A percentile compares a stretch with the other conserved stretches of the same genome.
phyloP scores from a whole-genome alignment of 768 basidiomycete genomes.

The Coprinopsis cinerea region DNA sequence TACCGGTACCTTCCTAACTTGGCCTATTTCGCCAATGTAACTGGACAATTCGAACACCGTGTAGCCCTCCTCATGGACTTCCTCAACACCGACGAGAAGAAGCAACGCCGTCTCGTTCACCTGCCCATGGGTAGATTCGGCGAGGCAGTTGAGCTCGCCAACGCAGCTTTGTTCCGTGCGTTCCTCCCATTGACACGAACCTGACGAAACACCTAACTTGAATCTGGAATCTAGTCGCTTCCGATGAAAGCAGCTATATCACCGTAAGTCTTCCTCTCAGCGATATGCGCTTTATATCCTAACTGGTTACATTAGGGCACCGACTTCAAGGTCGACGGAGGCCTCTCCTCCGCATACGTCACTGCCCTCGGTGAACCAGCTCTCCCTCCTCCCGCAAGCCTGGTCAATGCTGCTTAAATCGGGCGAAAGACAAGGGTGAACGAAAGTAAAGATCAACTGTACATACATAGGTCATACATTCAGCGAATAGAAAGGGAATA shows the following conservation, averaged over 20 bases:
- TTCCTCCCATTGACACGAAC: conserved; percentile 17
- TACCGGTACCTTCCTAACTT: no score
- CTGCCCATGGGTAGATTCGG: conserved; percentile 97
- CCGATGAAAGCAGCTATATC: conserved; percentile 93
- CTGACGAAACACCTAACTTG: conserved; percentile 32
- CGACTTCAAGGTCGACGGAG: conserved; percentile 96
- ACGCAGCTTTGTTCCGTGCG: conserved; percentile 88
- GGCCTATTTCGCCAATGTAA: neutral
- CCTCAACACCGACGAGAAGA: conserved; percentile 93
- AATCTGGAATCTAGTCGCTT: conserved; percentile 48
- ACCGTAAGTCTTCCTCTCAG: conserved; percentile 81
- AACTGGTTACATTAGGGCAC: no score
- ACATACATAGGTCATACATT: no score
- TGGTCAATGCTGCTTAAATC: conserved; percentile 25
- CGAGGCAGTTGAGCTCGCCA: conserved; percentile 92
- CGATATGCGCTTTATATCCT: no score
- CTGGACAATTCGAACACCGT: conserved; percentile 10
- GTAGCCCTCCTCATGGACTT: conserved; percentile 96
- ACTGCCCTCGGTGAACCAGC: conserved; percentile 77
- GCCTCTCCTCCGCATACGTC: conserved; percentile 88
- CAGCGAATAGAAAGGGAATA: no score
- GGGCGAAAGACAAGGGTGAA: no score
- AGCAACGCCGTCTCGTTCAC: conserved; percentile 82
- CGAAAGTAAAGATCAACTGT: no score
- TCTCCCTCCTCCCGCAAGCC: conserved; percentile 65